Evolutionary conservation across 2,329 filamentous ascomycete species (phyloP).

Genomic region (Epichloe sp.): DNA sequence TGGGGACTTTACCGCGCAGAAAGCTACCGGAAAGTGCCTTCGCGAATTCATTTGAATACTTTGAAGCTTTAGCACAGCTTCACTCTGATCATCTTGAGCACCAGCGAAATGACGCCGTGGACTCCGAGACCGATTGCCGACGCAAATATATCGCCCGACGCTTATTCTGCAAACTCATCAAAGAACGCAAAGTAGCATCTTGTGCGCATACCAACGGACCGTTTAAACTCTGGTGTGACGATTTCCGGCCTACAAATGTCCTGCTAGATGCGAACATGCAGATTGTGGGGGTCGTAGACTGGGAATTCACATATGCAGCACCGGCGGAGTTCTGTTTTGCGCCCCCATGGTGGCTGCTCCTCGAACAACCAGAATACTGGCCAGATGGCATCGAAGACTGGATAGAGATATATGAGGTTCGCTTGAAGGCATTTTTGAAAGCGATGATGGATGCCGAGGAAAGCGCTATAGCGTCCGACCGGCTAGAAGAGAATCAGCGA

Average conservation of each 20-base stretch:
- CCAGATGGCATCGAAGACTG: slow-evolving; percentile 16
- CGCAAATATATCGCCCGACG: slow-evolving; percentile 20
- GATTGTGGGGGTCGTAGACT: slow-evolving; percentile 18
- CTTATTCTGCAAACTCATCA: slow-evolving; percentile 12
- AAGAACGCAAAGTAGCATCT: slow-evolving; percentile 14
- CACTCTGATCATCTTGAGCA: slow-evolving; percentile 2
- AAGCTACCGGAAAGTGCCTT: background rate
- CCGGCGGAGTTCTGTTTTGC: slow-evolving; percentile 21
- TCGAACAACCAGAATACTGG: slow-evolving; percentile 21
- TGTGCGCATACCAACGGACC: slow-evolving; percentile 7
- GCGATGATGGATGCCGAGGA: slow-evolving; percentile 18
- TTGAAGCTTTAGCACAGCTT: background rate
- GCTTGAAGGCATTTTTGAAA: slow-evolving; percentile 19
- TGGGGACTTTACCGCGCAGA: background rate
- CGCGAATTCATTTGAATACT: background rate
- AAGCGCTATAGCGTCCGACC: slow-evolving; percentile 7
- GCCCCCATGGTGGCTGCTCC: slow-evolving; percentile 27
- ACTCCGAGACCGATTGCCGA: slow-evolving; percentile 15
- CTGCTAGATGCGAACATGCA: slow-evolving; percentile 15
- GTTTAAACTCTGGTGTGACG: slow-evolving; percentile 17
- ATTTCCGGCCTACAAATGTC: slow-evolving; percentile 20
- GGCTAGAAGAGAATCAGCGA: slow-evolving; percentile 1
- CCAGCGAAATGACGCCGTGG: slow-evolving; percentile 26
- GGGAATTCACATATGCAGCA: slow-evolving; percentile 13
- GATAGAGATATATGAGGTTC: slow-evolving; percentile 17